These are phyloP conservation scores for Solanum sitiens DNA, from an alignment of 257 asterid species.

Conservation along the genomic window DNA sequence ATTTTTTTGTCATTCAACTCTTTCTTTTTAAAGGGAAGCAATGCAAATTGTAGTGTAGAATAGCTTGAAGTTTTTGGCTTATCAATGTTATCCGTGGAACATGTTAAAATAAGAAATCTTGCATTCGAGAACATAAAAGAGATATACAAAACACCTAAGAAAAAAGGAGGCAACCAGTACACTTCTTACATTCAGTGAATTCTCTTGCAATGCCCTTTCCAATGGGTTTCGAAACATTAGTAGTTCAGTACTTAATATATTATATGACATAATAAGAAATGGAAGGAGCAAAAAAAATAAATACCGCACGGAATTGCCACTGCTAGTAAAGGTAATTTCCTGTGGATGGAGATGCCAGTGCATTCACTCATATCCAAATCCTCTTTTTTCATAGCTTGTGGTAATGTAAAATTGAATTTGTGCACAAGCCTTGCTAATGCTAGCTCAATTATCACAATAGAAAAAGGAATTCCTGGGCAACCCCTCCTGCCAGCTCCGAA, in stretches of 20 bases:
- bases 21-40: too few species aligned
- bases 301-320: not conserved
- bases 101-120: too few species aligned
- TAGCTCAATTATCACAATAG: conserved; percentile 11
- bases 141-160: not conserved
- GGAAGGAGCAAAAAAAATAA: not conserved
- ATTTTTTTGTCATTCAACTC: too few species aligned
- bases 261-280: too few species aligned
- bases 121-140: not conserved
- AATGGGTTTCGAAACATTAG: too few species aligned
- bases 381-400: conserved; percentile 7
- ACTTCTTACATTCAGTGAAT: too few species aligned
- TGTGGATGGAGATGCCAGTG: conserved; percentile 19
- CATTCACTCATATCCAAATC: conserved; percentile 40
- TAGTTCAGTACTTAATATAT: not conserved
- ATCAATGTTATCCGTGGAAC: too few species aligned
- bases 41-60: too few species aligned
- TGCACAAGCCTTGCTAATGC: conserved; percentile 28
- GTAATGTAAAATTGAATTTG: conserved; percentile 23
- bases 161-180: too few species aligned
- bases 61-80: too few species aligned
- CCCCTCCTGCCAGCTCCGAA: not conserved
- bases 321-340: conserved; percentile 18
- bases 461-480: not conserved
- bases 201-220: too few species aligned